Evolutionary conservation across 2,329 filamentous ascomycete genomes (phyloP), one percentile per base, ranked within the genome.

Genomic region (Aspergillus uvarum): DNA sequence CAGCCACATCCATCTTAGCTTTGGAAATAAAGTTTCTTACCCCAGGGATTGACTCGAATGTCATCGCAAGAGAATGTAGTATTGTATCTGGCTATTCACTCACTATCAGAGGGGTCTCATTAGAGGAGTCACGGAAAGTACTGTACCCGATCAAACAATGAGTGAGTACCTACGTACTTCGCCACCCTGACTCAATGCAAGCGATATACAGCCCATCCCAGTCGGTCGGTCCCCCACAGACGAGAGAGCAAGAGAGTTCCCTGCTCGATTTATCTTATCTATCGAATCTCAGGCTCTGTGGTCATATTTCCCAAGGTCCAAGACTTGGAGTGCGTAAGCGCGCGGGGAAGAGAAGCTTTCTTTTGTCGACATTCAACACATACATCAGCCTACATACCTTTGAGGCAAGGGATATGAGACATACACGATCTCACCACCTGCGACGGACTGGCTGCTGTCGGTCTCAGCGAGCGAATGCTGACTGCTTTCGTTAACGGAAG

Each of bases 371-470:
- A 32, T n/a, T 31, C 26, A 10, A 21, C 24, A 31, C 26, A 26
- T 32, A 21, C 53, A 31, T 38, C 47, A 32, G 22, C 38, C 47
- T 58, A 61, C 58, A 55, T 62, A 55, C 54, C 54, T 35, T 51
- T 2, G 29, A 54, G 55, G 68, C 62, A 70, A 68, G 67, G 67
- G 62, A 62, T 54, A 50, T 50, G 58, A 63, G 59, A 64, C 63
- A 66, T 16, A 35, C 60, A 19, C 60, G 62, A 63, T 61, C 56
- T 62, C 7, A 7, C 26, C 7, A 50, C 31, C 59, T 50, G 48
- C 59, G 54, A 56, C 52, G 49, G 22, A 11, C 48, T 66, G 50
- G 48, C 11, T 12, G 4, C 32, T 16, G 26, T 29, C 21, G 50
- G 55, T 51, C 54, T 54, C 53, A 62, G 54, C 54, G 64, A 54